Evolutionary conservation across 2,329 filamentous ascomycete genomes (phyloP).

Genomic region (Penicillium capsulatum): DNA sequence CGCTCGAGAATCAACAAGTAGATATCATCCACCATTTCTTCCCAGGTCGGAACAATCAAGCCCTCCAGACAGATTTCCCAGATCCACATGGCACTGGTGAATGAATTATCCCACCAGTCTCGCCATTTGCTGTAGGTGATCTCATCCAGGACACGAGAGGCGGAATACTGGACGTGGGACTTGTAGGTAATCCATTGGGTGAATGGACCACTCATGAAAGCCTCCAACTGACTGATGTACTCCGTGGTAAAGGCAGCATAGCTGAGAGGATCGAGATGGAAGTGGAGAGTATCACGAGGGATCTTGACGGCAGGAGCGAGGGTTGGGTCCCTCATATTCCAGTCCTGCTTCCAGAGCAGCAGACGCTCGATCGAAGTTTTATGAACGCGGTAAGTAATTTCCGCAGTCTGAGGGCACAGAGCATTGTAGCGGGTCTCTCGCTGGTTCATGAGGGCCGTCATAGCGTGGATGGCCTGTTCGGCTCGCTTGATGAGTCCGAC

Average conservation of each 20-base stretch:
- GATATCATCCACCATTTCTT: constrained; percentile 25
- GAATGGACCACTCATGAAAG: constrained; percentile 6
- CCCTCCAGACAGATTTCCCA: constrained; percentile 25
- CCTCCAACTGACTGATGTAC: constrained; percentile 7
- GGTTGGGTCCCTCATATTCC: constrained; percentile 11
- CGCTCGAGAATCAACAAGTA: constrained; percentile 22
- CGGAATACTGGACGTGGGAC: constrained; percentile 8
- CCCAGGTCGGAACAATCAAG: constrained; percentile 26
- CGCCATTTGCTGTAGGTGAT: constrained; percentile 18
- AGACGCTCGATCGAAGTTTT: constrained; percentile 25
- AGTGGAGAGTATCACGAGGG: constrained; percentile 19
- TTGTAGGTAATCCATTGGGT: background rate
- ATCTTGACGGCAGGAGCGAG: constrained; percentile 26
- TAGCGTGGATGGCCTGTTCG: background rate
- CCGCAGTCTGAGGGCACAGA: constrained; percentile 22
- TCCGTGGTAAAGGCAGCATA: constrained; percentile 15
- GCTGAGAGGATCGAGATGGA: constrained; percentile 20
- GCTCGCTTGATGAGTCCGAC: background rate
- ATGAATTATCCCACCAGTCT: constrained; percentile 24
- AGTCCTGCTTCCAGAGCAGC: constrained; percentile 20
- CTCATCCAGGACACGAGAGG: constrained; percentile 13
- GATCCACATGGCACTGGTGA: constrained; percentile 22
- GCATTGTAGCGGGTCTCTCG: constrained; percentile 20
- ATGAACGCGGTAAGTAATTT: constrained; percentile 11
- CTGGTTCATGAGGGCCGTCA: constrained; percentile 14